Percentiles rank a stretch among this genome's conserved stretches.
Conservation (phyloP, 2,329 filamentous ascomycete species). For the Fusarium coffeatum region DNA sequence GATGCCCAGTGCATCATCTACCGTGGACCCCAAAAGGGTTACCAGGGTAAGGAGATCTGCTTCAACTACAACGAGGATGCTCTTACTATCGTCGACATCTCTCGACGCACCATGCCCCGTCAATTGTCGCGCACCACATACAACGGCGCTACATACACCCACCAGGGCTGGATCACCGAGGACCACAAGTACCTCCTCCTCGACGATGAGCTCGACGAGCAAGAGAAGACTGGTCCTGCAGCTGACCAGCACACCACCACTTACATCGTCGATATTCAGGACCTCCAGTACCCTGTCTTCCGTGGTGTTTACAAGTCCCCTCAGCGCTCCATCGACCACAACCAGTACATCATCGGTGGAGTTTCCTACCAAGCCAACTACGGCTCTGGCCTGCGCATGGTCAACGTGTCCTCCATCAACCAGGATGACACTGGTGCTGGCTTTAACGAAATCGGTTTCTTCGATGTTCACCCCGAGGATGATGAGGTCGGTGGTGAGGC, state of each 20-base stretch:
- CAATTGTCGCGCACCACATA: constrained; percentile 17
- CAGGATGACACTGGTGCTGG: constrained; percentile 7
- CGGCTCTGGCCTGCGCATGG: constrained; percentile 6
- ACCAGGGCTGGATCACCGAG: constrained; percentile 66
- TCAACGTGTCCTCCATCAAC: constrained; percentile 3
- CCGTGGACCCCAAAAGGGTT: background rate
- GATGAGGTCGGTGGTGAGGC: constrained; percentile 58
- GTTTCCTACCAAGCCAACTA: constrained; percentile 17
- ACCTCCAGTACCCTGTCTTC: constrained; percentile 54
- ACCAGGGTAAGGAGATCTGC: constrained; percentile 14
- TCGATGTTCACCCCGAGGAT: constrained; percentile 11
- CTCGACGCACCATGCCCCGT: constrained; percentile 11
- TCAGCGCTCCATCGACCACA: constrained; percentile 13
- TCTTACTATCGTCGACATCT: constrained; percentile 14
- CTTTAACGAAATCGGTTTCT: constrained; percentile 11
- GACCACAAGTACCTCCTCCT: constrained; percentile 57
- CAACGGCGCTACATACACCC: constrained; percentile 41
- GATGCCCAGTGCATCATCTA: constrained; percentile 20
- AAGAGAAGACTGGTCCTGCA: constrained; percentile 53
- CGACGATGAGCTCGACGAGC: constrained; percentile 66
- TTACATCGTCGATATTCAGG: constrained; percentile 61
- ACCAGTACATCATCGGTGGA: constrained; percentile 4
- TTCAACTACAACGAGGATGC: constrained; percentile 22
- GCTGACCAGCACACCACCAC: constrained; percentile 58
- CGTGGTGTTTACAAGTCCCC: constrained; percentile 20